Percentiles rank a stretch among this genome's conserved stretches.
Conservation (phyloP, 306 rosid genomes). For the Quercus mongolica region DNA sequence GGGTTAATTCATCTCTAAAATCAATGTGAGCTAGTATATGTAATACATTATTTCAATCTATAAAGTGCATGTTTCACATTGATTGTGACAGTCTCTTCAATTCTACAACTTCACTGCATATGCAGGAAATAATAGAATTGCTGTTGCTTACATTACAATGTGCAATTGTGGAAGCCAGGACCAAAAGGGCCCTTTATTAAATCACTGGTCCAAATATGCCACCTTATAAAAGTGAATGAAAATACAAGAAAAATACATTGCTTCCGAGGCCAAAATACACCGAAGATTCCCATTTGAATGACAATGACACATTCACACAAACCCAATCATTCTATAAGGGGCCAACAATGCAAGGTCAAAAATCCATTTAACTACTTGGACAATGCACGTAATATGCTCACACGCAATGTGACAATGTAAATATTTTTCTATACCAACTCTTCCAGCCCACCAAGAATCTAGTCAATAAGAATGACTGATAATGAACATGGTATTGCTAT, state of each 20-base stretch:
- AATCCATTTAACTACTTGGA: no score
- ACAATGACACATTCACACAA: conserved; percentile 5
- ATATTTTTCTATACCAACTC: no score
- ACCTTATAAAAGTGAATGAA: conserved; percentile 3
- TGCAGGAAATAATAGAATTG: no score
- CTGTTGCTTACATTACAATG: conserved; percentile 16
- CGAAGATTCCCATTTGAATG: conserved; percentile 18
- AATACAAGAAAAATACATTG: conserved; percentile 9
- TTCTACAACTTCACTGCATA: no score
- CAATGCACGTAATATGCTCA: no score
- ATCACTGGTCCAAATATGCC: no score
- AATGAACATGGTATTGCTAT: no score
- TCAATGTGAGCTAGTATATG: neutral
- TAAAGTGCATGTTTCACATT: neutral
- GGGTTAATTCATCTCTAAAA: no score
- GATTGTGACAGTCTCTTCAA: neutral
- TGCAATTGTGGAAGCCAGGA: conserved; percentile 8
- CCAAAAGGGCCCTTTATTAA: neutral
- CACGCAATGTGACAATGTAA: no score
- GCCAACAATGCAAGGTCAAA: conserved; percentile 14
- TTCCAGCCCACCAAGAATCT: no score
- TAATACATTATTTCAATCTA: neutral
- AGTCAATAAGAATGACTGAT: no score
- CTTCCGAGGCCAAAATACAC: conserved; percentile 23
- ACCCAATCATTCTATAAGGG: neutral